Base-by-base conservation (phyloP, 192 early-diverging fungal species). In the Mortierella claussenii region DNA sequence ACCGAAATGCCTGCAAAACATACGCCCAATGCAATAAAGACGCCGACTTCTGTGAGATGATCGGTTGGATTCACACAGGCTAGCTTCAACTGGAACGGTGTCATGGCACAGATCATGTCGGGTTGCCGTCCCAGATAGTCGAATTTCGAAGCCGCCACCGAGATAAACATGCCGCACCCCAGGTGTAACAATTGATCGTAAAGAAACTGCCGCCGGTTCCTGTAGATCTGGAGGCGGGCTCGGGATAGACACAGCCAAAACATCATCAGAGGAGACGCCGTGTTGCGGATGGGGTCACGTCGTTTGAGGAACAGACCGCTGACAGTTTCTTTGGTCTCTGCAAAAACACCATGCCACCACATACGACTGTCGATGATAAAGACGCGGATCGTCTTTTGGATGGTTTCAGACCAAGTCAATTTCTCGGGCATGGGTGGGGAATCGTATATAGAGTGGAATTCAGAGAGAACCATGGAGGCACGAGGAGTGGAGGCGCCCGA, bases 1-100 rank as follows among this genome's bases (percentile, higher is more conserved):
- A 84, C 84, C 20, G 82, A 81, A 42, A 90, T 87, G 0, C 89
- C 89, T 1, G 83, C 82, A 52, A 90, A 90, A 28, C 87, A 76
- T 15, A 82, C 74, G 17, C 89, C 89, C 17, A 90, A 63, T 9
- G 68, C 59, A 28, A 88, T 81, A 47, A 90, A 90, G 54, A 86
- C 81, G 20, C 85, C 89, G 28, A 78, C 81, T 6, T 74, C 60
- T 43, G 80, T 57, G 55, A 86, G 52, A 50, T 55, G 82, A 32
- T 83, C 78, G n/a, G 56, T 55, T 12, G 78, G 62, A 24, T 42
- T 46, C 8, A 46, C 2, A 31, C 70, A 79, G 27, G 33, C 49
- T 27, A 20, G 44, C 43, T 60, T 58, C 44, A 85, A 52, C 27
- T 67, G 68, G 26, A 80, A 68, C 0, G 87, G 85, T 0, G 85